Base-by-base conservation (phyloP, 2,329 filamentous ascomycete genomes). In the Calonectria pseudoreteaudii region DNA sequence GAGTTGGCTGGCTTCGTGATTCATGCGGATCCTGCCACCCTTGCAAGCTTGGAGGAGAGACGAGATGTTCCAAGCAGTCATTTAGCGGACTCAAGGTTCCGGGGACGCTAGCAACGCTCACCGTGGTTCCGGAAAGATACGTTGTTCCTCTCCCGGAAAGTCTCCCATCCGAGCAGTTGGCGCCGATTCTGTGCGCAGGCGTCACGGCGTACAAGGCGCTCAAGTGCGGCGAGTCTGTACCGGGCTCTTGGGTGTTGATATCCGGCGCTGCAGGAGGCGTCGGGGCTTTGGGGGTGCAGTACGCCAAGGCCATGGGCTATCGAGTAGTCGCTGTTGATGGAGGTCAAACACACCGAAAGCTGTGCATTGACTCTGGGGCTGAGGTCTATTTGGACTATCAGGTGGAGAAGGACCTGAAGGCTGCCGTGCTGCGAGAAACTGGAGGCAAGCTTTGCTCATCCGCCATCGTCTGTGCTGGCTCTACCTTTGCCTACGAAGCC, bases 1-100 rank as follows among this genome's bases (percentile, higher is more conserved):
- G 85, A 20, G 79, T 87, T 0, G 83, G 82, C 1, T 86, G 85
- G 86, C 36, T 66, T 23, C 53, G 71, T 2, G 71, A 73, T 44
- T n/a, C 60, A 3, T 73, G 71, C 30, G 71, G 71, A 34, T 34
- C 60, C 0, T 73, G 71, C 14, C 38, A 30, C 28, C 31, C 50
- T 5, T 73, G 71, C 49, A 65, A 36, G 30, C 38, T 60, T 20
- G 66, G 56, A 56, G 71, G 71, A 1, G 71, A 73, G 41, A 73
- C 71, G 10, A 62, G 66, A 14, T 73, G 71, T 38, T 49, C 13
- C 13, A 44, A 64, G 52, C 31, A 53, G n/a, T n/a, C 65, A 26
- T 53, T 70, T 26, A 36, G n/a, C 23, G 71, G 28, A 4, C 65
- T 30, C 36, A 62, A 28, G 20, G 49, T 41, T 8, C 38, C 56